phyloP scores from a whole-genome alignment of 2,329 filamentous ascomycete species.

The Rutstroemia sp. region DNA sequence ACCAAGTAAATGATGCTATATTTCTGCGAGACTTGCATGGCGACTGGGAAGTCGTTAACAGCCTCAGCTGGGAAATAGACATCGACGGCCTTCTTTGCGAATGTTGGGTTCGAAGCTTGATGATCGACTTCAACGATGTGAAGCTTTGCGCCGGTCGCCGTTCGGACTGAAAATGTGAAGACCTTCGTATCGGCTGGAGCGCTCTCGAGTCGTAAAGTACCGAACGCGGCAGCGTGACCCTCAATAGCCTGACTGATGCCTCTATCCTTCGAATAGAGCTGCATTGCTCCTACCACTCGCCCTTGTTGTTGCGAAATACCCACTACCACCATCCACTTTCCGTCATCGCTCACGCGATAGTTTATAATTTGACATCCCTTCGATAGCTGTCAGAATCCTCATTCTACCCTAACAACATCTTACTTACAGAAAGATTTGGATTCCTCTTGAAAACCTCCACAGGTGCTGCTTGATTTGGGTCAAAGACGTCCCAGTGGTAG shows the following conservation, averaged over 20 bases:
- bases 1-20: slow-evolving; percentile 97
- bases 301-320: slow-evolving; percentile 92
- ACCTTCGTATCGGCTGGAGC: slow-evolving; percentile 87
- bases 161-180: slow-evolving; percentile 93
- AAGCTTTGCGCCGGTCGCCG: slow-evolving; percentile 82
- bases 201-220: slow-evolving; percentile 79
- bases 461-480: slow-evolving; percentile 68
- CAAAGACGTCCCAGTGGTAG: slow-evolving; percentile 97
- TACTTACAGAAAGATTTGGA: slow-evolving; percentile 72
- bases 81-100: slow-evolving; percentile 93
- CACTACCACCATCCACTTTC: slow-evolving; percentile 97
- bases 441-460: slow-evolving; percentile 94
- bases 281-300: slow-evolving; percentile 91
- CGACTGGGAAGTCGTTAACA: slow-evolving; percentile 93
- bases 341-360: slow-evolving; percentile 90
- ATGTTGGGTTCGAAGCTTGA: slow-evolving; percentile 77
- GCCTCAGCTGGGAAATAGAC: slow-evolving; percentile 97
- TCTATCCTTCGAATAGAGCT: slow-evolving; percentile 91
- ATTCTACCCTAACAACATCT: not conserved
- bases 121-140: slow-evolving; percentile 98
- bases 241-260: slow-evolving; percentile 98
- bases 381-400: slow-evolving; percentile 15
- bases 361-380: slow-evolving; percentile 99
- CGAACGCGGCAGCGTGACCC: slow-evolving; percentile 92
- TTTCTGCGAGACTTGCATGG: slow-evolving; percentile 93